Percentiles rank a stretch among this genome's conserved stretches.
Evolutionary conservation across 768 basidiomycete species (phyloP).

Genomic region (Hypholoma sublateritium): DNA sequence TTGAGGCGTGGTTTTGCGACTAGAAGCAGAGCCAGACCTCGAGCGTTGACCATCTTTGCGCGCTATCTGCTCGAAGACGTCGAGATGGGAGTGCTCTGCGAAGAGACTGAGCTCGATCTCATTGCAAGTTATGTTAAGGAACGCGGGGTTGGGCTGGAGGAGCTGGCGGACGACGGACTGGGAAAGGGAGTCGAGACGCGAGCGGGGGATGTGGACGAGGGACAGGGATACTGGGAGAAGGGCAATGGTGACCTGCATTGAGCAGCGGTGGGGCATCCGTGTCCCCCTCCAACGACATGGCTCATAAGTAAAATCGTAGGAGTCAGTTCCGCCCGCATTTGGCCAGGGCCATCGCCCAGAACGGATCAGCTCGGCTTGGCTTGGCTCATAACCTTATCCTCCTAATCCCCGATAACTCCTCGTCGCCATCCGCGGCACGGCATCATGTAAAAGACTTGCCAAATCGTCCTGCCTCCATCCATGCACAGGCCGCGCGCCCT

Average conservation of each 20-base stretch:
- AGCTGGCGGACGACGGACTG: conserved; percentile 69
- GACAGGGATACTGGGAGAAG: conserved; percentile 71
- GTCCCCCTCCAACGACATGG: neutral
- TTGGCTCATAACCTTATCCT: conserved; percentile 1
- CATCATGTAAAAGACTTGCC: neutral
- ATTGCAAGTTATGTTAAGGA: conserved; percentile 78
- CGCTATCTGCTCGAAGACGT: conserved; percentile 63
- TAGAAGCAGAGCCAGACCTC: conserved; percentile 36
- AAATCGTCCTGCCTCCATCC: neutral
- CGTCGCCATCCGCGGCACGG: neutral
- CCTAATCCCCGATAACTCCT: neutral
- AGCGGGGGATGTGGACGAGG: conserved; percentile 73
- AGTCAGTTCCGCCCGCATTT: conserved; percentile 1
- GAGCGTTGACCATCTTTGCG: conserved; percentile 50
- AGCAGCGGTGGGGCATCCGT: neutral
- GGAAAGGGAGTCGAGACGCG: conserved; percentile 57
- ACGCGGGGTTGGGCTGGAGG: conserved; percentile 62
- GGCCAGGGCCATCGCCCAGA: conserved; percentile 2
- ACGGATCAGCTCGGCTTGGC: conserved; percentile 2
- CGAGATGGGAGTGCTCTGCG: conserved; percentile 55
- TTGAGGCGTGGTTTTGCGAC: conserved; percentile 24
- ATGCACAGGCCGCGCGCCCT: too few species aligned
- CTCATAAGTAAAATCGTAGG: conserved; percentile 1
- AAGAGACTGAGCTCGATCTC: conserved; percentile 78
- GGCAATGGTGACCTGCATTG: conserved; percentile 59